Evolutionary conservation across 2,329 filamentous ascomycete genomes (phyloP), one percentile per base, ranked within the genome.

Genomic region (Penicillium sp.): DNA sequence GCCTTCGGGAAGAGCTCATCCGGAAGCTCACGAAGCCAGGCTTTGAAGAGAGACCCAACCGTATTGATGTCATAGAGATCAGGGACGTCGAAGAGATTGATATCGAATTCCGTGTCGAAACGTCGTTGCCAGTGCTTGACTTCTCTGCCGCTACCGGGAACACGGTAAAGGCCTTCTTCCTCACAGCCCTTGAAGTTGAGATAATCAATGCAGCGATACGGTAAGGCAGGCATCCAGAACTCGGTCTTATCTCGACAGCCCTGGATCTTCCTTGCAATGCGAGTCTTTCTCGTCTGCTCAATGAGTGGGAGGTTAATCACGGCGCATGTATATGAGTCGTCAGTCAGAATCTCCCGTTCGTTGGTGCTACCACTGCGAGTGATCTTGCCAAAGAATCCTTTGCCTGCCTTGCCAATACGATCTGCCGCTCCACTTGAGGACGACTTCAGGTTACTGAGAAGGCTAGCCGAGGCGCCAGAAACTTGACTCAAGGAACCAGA

Each of bases 161-260:
- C 87, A 50, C 92, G 84, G 67, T 97, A 97, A 3, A 97, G 77
- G 3, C 92, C 92, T 70, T 96, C 92, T 33, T 95, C 89, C 64
- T 96, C 91, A 60, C 88, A 93, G 33, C 89, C 89, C 65, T 93
- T 95, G 72, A 91, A 93, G 69, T 96, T 96, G 44, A 97, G 77
- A 67, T 95, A 96, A 72, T 97, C 92, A 57, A 97, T 96, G 50
- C 90, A 95, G 55, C 92, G 81, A 87, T 92, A 96, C 0, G 92
- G 91, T 50, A 97, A 85, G 6, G 90, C 88, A 11, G 92, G 92
- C 91, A 97, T 95, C 92, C 92, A 97, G 65, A 95, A 97, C 65
- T 96, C 92, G 0, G 92, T 97, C 77, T 96, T 96, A 65, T 97
- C 92, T 54, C 86, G 82, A 9, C 91, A 95, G 53, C 88, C 83